Percentiles rank a stretch among this genome's conserved stretches.
These are phyloP conservation scores for Colletotrichum spinosum DNA, from an alignment of 2,329 filamentous ascomycete genomes.

Conservation along the genomic window DNA sequence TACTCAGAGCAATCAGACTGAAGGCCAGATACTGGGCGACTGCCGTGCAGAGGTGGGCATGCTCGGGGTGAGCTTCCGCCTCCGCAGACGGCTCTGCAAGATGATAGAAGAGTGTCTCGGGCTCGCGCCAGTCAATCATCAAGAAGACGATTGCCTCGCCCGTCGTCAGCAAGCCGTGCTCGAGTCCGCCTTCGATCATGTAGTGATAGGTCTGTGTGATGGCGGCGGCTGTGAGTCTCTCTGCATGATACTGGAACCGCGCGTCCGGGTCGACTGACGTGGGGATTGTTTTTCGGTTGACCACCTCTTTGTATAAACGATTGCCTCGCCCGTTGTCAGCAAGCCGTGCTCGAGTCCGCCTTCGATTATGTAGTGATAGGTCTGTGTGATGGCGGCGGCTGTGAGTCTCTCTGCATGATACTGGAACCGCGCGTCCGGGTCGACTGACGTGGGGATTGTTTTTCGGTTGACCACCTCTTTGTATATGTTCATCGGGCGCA, in stretches of 20 bases:
- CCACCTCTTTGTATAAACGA: not conserved
- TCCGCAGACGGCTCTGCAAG: conserved; percentile 45
- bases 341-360: conserved; percentile 56
- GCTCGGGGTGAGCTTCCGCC: conserved; percentile 39
- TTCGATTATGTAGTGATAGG: conserved; percentile 62
- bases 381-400: conserved; percentile 57
- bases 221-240: conserved; percentile 45
- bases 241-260: no score
- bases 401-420: no score
- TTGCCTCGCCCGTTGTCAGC: no score
- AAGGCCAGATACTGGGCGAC: conserved; percentile 44
- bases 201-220: conserved; percentile 62
- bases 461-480: not conserved
- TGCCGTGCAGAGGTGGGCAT: conserved; percentile 41
- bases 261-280: not conserved
- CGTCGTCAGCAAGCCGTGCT: conserved; percentile 55
- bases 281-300: not conserved
- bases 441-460: not conserved
- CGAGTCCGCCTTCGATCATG: conserved; percentile 59
- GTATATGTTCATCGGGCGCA: not conserved
- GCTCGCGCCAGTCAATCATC: conserved; percentile 45
- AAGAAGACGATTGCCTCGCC: conserved; percentile 58
- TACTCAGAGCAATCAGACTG: conserved; percentile 17
- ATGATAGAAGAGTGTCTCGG: conserved; percentile 46
- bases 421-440: no score